Evolutionary conservation across 192 early-diverging fungal species (phyloP), one percentile per base, ranked within the genome.

Genomic region (Mycoemilia scoparia): DNA sequence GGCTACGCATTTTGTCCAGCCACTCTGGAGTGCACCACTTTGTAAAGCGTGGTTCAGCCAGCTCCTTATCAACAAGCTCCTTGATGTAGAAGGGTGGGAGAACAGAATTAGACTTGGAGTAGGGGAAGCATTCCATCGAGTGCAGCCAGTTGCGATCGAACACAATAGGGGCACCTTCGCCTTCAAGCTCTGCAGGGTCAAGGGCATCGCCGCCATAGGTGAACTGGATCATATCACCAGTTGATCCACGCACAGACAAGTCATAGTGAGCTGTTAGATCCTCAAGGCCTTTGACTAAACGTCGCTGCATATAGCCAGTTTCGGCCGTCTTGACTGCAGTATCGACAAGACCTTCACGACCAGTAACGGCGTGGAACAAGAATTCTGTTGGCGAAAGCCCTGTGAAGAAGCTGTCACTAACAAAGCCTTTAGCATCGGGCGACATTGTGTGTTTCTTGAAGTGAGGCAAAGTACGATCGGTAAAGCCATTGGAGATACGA

Each of bases 261-360:
- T 99, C 95, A 42, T 99, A 99, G 50, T 93, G 87, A 14, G 79
- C 76, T 0, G 74, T 77, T 60, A 96, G 54, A 58, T 99, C 95
- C 60, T 99, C 95, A 17, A 99, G 69, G 6, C 88, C 89, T 56
- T 96, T 96, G 79, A 89, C 87, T 23, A 98, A 64, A 54, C 88
- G 83, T 31, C 89, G 70, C 54, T 84, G 82, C 89, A 93, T 95
- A 55, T 95, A 95, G 28, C 95, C 95, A 3, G 95, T 99, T 64
- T 99, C 95, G 15, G 95, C 95, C 32, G 95, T 99, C 49, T 99
- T 99, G 52, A 99, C 95, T 30, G 95, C 95, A 5, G 95, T 96
- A 66, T 99, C 95, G 24, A 99, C 88, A 36, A 99, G 70, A 61
- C 95, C 95, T 76, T 99, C 95, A 65, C 95, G 87, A 54, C 95